A percentile compares a stretch with the other conserved stretches of the same genome.
phyloP scores from a whole-genome alignment of 2,329 filamentous ascomycete species.

The Diaporthe helianthi region DNA sequence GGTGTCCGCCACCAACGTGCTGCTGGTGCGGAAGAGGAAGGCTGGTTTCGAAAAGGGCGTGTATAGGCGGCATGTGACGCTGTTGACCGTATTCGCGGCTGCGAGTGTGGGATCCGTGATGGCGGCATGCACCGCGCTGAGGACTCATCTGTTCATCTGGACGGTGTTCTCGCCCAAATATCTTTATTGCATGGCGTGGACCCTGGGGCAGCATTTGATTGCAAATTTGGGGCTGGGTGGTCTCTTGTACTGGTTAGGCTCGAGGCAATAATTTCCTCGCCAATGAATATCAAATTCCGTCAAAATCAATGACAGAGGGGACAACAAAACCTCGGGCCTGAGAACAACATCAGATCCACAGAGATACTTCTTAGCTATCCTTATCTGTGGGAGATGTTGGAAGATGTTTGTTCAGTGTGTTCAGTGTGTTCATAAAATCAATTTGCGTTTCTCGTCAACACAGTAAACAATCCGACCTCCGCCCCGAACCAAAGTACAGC shows the following conservation, averaged over 20 bases:
- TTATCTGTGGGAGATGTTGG: background rate
- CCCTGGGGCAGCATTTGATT: conserved; percentile 77
- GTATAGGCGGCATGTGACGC: conserved; percentile 61
- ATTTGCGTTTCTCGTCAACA: conserved; percentile 22
- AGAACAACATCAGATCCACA: background rate
- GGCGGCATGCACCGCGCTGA: conserved; percentile 82
- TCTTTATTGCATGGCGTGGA: conserved; percentile 91
- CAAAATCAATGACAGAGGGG: background rate
- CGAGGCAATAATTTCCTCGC: conserved; percentile 35
- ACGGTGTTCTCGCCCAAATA: conserved; percentile 98
- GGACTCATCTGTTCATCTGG: conserved; percentile 97
- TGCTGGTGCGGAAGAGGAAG: conserved; percentile 56
- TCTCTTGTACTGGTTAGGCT: conserved; percentile 61
- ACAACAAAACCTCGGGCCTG: background rate
- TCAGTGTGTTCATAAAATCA: conserved; percentile 28
- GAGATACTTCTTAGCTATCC: no score
- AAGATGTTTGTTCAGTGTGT: no score
- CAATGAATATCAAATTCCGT: conserved; percentile 13
- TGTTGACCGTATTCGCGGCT: conserved; percentile 75
- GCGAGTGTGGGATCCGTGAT: conserved; percentile 76
- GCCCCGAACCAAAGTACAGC: conserved; percentile 1
- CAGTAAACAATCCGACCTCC: background rate
- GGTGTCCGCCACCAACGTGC: conserved; percentile 69
- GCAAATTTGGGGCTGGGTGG: conserved; percentile 72
- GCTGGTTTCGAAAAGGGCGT: conserved; percentile 39